A percentile compares a stretch with the other conserved stretches of the same genome.
These are phyloP conservation scores for Cucurbita pepo DNA, from an alignment of 306 rosid genomes.

Conservation along the genomic window DNA sequence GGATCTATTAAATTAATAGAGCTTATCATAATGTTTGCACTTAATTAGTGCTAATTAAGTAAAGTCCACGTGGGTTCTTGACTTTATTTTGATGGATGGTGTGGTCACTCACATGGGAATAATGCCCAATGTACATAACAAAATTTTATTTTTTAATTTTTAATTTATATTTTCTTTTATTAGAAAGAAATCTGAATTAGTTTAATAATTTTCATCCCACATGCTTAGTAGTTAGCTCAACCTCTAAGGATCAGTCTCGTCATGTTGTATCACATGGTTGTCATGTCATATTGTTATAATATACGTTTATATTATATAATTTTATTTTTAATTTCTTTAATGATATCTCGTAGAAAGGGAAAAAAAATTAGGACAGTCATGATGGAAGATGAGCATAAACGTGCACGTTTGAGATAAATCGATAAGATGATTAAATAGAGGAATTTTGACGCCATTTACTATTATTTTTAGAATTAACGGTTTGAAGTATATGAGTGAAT, in stretches of 20 bases:
- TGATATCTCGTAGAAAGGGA: no score
- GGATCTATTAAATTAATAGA: background rate
- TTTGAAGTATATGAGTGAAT: no score
- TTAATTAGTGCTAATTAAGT: background rate
- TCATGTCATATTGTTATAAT: background rate
- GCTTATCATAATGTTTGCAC: background rate
- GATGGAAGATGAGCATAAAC: no score
- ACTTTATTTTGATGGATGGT: background rate
- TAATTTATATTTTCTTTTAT: background rate
- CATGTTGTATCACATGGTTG: background rate
- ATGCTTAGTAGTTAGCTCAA: background rate
- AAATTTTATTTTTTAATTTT: background rate
- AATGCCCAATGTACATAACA: background rate
- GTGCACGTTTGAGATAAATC: no score
- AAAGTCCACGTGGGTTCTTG: constrained; percentile 4
- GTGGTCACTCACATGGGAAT: background rate
- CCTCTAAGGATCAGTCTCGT: background rate
- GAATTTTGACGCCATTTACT: no score
- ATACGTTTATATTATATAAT: no score
- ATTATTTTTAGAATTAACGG: no score
- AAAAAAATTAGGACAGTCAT: no score
- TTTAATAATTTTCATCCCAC: background rate
- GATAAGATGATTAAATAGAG: no score
- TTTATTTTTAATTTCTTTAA: no score
- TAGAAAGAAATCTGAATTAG: background rate